Evolutionary conservation across 2,329 filamentous ascomycete species (phyloP).

Genomic region (Talaromyces sp.): DNA sequence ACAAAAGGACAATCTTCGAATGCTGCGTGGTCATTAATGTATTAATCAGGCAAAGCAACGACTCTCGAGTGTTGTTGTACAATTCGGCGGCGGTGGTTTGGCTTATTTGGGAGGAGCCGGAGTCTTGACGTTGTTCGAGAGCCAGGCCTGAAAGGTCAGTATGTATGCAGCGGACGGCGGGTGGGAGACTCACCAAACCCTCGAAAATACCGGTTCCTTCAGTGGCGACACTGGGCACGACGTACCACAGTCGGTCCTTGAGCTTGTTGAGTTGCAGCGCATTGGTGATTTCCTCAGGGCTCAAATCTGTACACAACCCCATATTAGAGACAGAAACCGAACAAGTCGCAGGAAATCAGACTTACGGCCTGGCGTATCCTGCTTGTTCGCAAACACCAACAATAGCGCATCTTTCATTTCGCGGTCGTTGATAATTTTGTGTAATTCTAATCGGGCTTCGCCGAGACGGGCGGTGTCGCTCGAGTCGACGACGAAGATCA

Average conservation of each 20-base stretch:
- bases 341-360: constrained; percentile 17
- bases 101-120: constrained; percentile 38
- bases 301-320: constrained; percentile 58
- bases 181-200: constrained; percentile 58
- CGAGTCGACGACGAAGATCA: constrained; percentile 98
- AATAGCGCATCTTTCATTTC: constrained; percentile 96
- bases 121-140: constrained; percentile 77
- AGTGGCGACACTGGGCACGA: constrained; percentile 77
- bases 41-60: constrained; percentile 36
- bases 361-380: constrained; percentile 80
- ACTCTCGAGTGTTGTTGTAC: constrained; percentile 35
- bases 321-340: not conserved
- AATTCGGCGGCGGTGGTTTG: constrained; percentile 22
- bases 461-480: constrained; percentile 88
- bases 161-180: constrained; percentile 13
- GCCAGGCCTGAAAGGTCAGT: constrained; percentile 55
- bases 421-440: constrained; percentile 95
- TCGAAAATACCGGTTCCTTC: constrained; percentile 77
- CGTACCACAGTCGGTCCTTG: constrained; percentile 81
- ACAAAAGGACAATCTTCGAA: constrained; percentile 26
- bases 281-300: constrained; percentile 73
- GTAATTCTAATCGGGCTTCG: constrained; percentile 87
- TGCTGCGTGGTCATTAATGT: constrained; percentile 42
- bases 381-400: constrained; percentile 98
- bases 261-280: constrained; percentile 70